Base-by-base conservation (phyloP, 306 rosid genomes). In the Rubus idaeus region DNA sequence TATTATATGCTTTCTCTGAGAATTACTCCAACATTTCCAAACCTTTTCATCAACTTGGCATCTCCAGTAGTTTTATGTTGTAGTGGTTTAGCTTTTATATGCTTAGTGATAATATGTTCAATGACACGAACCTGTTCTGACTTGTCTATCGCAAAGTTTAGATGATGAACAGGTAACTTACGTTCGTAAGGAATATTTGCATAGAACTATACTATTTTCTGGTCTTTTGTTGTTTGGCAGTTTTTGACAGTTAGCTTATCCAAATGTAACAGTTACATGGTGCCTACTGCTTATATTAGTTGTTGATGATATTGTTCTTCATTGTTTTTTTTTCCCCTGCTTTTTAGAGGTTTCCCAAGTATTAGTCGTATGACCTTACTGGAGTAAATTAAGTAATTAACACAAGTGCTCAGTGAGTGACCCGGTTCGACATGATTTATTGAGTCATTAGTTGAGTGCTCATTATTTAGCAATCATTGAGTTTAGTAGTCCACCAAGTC, bases 41-140 rank as follows among this genome's bases (percentile, higher is more conserved):
- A 95, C 85, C 92, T 95, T 72, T 95, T 95, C 81, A 95, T 95
- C 86, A 95, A 95, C 86, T 86, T 95, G 93, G 98, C 98, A 41
- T 95, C 97, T 74, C 97, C 98, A 40, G 92, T 95, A 69, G 98
- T 95, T 64, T 30, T 30, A 30, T 1, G 35, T 1, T 30, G 35
- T 30, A 30, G 35, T 30, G 35, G 35, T 30, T 30, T 30, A 30
- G 35, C 35, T 30, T 30, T 30, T 1, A 30, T 30, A 30, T 30
- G 35, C 35, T 30, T 30, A 30, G 26, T 1, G 26, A 23, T 23
- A 23, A 23, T 23, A 23, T 30, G 35, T 30, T 30, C 35, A 30
- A 30, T 30, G 35, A 30, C 35, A 30, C 35, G 35, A 30, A 30
- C 35, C 35, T 30, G 35, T 30, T 30, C 35, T 30, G 35, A 30